Evolutionary conservation across 768 basidiomycete genomes (phyloP), one percentile per base, ranked within the genome.

Genomic region (Infundibulicybe gibba): DNA sequence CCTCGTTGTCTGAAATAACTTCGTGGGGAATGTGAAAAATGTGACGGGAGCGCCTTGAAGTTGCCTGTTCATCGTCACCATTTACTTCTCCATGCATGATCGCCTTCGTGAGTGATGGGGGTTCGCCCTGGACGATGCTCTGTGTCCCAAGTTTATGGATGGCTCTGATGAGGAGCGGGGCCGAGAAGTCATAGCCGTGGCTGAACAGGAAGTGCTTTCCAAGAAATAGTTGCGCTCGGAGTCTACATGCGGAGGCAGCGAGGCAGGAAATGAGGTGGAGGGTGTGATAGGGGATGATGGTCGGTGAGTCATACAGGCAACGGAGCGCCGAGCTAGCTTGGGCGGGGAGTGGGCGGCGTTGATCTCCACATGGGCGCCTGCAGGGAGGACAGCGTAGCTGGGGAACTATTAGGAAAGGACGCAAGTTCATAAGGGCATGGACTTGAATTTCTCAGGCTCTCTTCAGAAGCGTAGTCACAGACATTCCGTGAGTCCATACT

Each of bases 321-420:
- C 61, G 2, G 67, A 67, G 44, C 67, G 66, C 42, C 69, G 72
- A 48, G 68, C 48, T 49, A 62, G 55, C 54, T 67, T 70, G 43
- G 70, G 64, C 16, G 78, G 78, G 32, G 81, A 79, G 80, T 81
- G 20, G 80, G 79, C 20, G 79, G 80, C 9, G 75, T 79, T 12
- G 80, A 74, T 37, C 73, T 77, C 80, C 80, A 80, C 41, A 72
- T 78, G 38, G 79, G 79, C 3, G 75, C 25, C 8, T 25, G 25
- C 25, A 25, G 62, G 32, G 63, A 53, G 34, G 60, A 51, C 19
- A 60, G 53, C 17, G 56, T 55, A 9, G 50, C 45, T 33, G 45
- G 31, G 14, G 53, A 54, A 8, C 25, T 25, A 25, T 25, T 3
- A 25, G 25, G 25, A 25, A 25, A 25, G 25, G 25, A 25, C 25